Evolutionary conservation across 257 asterid genomes (phyloP), one percentile per base, ranked within the genome.

Genomic region (Nicotiana tabacum): DNA sequence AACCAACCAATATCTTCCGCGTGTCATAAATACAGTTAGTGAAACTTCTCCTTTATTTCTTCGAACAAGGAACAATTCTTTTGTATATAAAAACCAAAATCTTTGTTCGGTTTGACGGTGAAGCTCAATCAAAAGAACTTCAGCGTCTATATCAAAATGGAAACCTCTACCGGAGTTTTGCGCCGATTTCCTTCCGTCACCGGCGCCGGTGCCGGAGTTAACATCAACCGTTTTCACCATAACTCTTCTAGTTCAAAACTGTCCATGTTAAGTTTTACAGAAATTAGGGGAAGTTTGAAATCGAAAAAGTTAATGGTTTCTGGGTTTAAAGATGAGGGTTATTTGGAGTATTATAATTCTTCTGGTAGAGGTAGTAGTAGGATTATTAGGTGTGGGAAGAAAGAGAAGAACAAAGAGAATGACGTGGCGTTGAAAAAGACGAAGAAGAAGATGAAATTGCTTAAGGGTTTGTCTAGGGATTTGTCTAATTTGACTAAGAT

Each of bases 381-480:
- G 51, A 43, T 43, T 1, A 66, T 64, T 48, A 72, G 39, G 78
- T 61, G 86, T 84, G 88, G 64, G 66, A 84, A 82, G 84, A 35
- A 67, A 21, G 89, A 80, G 48, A 81, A 62, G 1, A 78, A n/a
- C 6, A 86, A 83, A 65, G 87, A 81, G n/a, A 87, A 85, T 84
- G 76, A 85, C 9, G 58, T 66, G 82, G 86, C 83, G 86, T 86
- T 89, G 88, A 86, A 79, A 86, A 88, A 81, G 87, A 91, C 69
- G 68, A 91, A 88, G 85, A 88, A 87, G 91, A 93, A 89, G 87
- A 35, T 88, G 93, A 94, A 94, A 85, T 86, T 91, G 85, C 83
- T 93, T 15, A 87, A 93, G 88, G 92, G 88, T 27, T 83, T 94
- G 83, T 83, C 92, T 2, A 87, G 58, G 88, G 92, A 91, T 81